Conservation (phyloP, 1,284 basidiomycete genomes). For the Porogramme epimiltina region DNA sequence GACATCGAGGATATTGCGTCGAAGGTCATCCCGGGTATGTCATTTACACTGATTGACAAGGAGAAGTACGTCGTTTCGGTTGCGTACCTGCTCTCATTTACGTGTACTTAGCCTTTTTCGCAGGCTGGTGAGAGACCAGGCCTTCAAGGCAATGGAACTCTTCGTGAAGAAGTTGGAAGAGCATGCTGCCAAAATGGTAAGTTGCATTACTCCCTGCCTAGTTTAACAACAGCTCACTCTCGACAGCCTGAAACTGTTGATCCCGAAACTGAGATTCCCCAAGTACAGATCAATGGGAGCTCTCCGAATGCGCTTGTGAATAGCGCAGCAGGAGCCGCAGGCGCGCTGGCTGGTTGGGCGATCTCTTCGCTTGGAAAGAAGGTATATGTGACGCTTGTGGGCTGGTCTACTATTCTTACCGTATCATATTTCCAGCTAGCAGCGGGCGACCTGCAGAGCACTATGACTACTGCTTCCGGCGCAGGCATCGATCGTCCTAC, state of each 20-base stretch:
- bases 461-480: constrained; percentile 43
- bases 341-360: constrained; percentile 92
- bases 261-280: constrained; percentile 39
- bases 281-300: constrained; percentile 33
- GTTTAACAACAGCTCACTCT: background rate
- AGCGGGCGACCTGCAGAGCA: constrained; percentile 71
- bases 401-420: background rate
- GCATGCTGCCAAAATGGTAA: constrained; percentile 79
- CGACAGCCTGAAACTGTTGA: constrained; percentile 69
- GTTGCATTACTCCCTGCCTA: constrained; percentile 18
- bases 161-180: constrained; percentile 85
- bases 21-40: constrained; percentile 86
- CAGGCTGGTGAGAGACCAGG: constrained; percentile 90
- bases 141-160: constrained; percentile 87
- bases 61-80: constrained; percentile 83
- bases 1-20: constrained; percentile 87
- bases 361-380: constrained; percentile 85
- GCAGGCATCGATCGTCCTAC: constrained; percentile 30
- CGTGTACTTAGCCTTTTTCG: background rate
- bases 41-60: constrained; percentile 81
- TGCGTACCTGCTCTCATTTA: too few relatives aligned
- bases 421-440: constrained; percentile 49
- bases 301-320: constrained; percentile 63
- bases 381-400: constrained; percentile 38
- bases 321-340: constrained; percentile 87